Percentiles rank a stretch among this genome's conserved stretches.
phyloP scores from a whole-genome alignment of 768 basidiomycete species.

The Neoboletus magnificus region DNA sequence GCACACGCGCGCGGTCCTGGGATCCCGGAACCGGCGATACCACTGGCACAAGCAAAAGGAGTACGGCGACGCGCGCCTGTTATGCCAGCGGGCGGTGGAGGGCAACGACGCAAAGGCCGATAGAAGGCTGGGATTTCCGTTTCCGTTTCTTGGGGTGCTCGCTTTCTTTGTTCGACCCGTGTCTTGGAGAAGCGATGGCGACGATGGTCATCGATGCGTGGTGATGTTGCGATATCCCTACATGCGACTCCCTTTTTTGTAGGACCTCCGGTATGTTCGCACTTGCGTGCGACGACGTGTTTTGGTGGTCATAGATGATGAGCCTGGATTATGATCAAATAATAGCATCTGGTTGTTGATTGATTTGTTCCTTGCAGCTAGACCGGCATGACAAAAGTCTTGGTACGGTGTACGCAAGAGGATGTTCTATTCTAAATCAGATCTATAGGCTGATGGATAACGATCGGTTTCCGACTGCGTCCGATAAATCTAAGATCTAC shows the following conservation, averaged over 20 bases:
- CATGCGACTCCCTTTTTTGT: background rate
- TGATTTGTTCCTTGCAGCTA: too few relatives aligned
- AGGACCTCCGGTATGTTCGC: background rate
- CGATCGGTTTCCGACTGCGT: background rate
- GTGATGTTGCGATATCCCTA: background rate
- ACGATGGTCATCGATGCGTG: background rate
- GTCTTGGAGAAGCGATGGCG: background rate
- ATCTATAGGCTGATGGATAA: background rate
- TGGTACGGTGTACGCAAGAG: background rate
- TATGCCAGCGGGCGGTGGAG: constrained; percentile 1
- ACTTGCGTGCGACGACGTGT: background rate
- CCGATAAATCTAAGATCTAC: background rate
- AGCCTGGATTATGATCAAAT: background rate
- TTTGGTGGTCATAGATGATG: background rate
- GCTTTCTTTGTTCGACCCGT: background rate
- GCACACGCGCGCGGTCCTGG: background rate
- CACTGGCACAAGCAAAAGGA: background rate
- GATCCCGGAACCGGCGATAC: background rate
- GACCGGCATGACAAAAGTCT: background rate
- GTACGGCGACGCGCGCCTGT: background rate
- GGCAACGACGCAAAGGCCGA: constrained; percentile 9
- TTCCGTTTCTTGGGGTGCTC: background rate
- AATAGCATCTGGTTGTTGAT: background rate
- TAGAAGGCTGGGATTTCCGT: background rate
- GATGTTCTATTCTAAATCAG: background rate